Evolutionary conservation across 495 filamentous ascomycete genomes (phyloP).

Genomic region (Neurospora sp.): DNA sequence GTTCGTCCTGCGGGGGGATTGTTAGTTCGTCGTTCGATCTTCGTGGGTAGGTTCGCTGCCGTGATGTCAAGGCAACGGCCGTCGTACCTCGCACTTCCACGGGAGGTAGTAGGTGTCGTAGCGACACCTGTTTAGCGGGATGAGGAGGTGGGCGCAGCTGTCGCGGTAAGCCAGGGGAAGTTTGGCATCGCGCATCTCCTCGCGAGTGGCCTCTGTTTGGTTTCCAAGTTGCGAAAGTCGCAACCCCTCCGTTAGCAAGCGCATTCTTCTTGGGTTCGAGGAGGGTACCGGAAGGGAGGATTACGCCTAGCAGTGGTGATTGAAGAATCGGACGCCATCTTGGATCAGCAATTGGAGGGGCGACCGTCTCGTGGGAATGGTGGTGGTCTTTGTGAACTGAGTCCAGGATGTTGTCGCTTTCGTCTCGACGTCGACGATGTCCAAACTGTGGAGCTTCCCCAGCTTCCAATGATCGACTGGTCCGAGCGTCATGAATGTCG

Average conservation of each 20-base stretch:
- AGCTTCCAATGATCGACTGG: not conserved
- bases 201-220: slow-evolving; percentile 56
- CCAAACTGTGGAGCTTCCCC: not conserved
- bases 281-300: not conserved
- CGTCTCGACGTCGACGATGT: not conserved
- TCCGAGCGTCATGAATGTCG: not conserved
- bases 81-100: slow-evolving; percentile 91
- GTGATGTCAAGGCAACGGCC: not conserved
- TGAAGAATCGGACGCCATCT: slow-evolving; percentile 25
- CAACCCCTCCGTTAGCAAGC: not conserved
- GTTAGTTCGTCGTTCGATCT: slow-evolving; percentile 1
- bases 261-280: not conserved
- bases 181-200: slow-evolving; percentile 86
- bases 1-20: slow-evolving; percentile 56
- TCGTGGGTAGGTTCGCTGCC: no score
- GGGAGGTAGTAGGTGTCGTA: slow-evolving; percentile 86
- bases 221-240: not conserved
- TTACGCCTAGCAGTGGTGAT: slow-evolving; percentile 29
- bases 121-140: slow-evolving; percentile 91
- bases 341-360: slow-evolving; percentile 16
- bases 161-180: slow-evolving; percentile 88
- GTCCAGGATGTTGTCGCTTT: not conserved
- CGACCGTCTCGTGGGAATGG: slow-evolving; percentile 18
- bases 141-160: slow-evolving; percentile 85
- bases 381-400: slow-evolving; percentile 3